Conservation (phyloP, 805 yeast genomes). For the Ogataea glucozyma region DNA sequence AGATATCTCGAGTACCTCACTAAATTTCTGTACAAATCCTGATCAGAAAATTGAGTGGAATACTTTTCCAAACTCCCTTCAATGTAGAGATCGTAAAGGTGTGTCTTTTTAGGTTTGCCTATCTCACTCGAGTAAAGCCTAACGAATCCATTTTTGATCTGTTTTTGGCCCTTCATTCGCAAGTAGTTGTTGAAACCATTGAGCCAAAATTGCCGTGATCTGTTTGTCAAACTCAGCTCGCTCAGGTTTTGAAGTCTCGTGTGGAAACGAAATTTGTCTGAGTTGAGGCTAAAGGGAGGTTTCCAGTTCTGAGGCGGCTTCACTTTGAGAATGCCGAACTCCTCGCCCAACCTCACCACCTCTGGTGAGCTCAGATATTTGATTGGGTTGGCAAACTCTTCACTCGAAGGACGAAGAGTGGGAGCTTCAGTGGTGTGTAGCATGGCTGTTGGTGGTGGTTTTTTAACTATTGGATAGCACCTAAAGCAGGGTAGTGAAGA, state of each 20-base stretch:
- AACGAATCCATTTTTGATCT: slow-evolving; percentile 19
- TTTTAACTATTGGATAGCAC: not conserved
- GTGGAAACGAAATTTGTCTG: slow-evolving; percentile 56
- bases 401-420: slow-evolving; percentile 43
- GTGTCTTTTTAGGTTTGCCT: slow-evolving; percentile 19
- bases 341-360: slow-evolving; percentile 42
- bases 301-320: slow-evolving; percentile 55
- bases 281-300: slow-evolving; percentile 57
- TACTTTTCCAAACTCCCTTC: slow-evolving; percentile 13
- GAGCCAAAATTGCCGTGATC: slow-evolving; percentile 62
- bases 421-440: slow-evolving; percentile 43
- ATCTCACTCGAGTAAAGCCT: slow-evolving; percentile 7
- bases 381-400: slow-evolving; percentile 52
- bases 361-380: slow-evolving; percentile 45
- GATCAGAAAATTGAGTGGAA: slow-evolving; percentile 12
- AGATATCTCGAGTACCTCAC: slow-evolving; percentile 23
- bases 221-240: slow-evolving; percentile 61
- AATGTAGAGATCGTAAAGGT: slow-evolving; percentile 35
- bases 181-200: slow-evolving; percentile 61
- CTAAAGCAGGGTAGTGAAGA: too few species aligned
- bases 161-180: slow-evolving; percentile 42
- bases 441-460: slow-evolving; percentile 17
- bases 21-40: slow-evolving; percentile 17
- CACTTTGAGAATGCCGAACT: slow-evolving; percentile 53
- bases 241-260: slow-evolving; percentile 68